Evolutionary conservation across 345 rosid genomes (phyloP), one percentile per base, ranked within the genome.

Genomic region (Pugionium cornutum): DNA sequence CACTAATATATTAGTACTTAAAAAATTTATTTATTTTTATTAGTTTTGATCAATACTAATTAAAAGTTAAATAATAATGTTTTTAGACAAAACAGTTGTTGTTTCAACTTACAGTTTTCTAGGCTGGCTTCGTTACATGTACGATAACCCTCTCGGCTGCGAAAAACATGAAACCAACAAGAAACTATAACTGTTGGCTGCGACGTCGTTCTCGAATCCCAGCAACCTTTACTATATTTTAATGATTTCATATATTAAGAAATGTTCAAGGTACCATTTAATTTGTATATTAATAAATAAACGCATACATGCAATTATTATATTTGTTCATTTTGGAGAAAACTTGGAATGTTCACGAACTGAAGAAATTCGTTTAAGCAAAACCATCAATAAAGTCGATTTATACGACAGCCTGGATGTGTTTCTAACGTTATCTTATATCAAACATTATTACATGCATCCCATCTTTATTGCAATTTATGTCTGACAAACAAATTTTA

Each of bases 191-290:
- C 68, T 27, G 46, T 62, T 62, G 68, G 75, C 57, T 70, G 57
- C 68, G 44, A 70, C 43, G 69, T 70, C 68, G n/a, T 40, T 62
- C 25, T 70, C 43, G 32, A 53, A 70, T 62, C 75, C 35, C 35
- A 62, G 68, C 75, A 62, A 54, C 69, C 50, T 39, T 55, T 47
- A 39, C 54, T 53, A 37, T 53, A 70, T n/a, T 9, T 54, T 2
- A 57, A 62, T 30, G 53, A 29, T 69, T 69, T 54, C 32, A 27
- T 53, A 27, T 34, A 35, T 11, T 7, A 36, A 37, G 7, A 37
- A 46, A 54, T 27, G 37, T 55, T 37, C 75, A 70, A 62, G 25
- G 18, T 46, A 54, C 50, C 57, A 62, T 54, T 54, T 62, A 18
- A 18, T 36, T 4, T 36, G 7, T 53, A 36, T 62, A 69, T 43